Evolutionary conservation across 768 basidiomycete species (phyloP), one percentile per base, ranked within the genome.

Genomic region (Roridomyces roridus): DNA sequence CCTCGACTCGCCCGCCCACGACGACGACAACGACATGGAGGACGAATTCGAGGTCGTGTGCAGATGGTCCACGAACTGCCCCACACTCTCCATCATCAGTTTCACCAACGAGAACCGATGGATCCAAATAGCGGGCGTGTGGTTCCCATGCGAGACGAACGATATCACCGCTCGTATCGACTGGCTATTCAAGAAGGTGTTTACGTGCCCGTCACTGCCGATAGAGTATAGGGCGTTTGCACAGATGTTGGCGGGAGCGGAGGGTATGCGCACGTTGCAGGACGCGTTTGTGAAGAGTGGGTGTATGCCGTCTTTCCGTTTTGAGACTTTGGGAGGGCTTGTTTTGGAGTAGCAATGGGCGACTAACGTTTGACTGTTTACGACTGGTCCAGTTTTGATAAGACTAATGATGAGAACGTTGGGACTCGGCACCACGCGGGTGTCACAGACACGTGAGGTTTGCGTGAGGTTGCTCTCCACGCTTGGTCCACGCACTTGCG

Each of bases 31-130:
- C 9, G 11, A 17, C n/a, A 35, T 51, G 3, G 48, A 57, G 7
- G 29, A 39, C 17, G 48, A 51, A 18, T 57, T 45, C 28, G 11
- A 21, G 8, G 34, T 15, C 23, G 43, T 46, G 21, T 28, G 28
- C 31, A 31, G 29, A 6, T 57, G 49, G 56, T n/a, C 36, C 44
- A 28, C 21, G 7, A 36, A 24, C 18, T 34, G 26, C 4, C 45
- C 56, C 4, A 15, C 21, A 5, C 50, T 57, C 37, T 14, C 5
- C 15, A 6, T 4, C 44, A 15, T 51, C 39, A 18, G n/a, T 15
- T 17, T 57, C 35, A 43, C 49, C 6, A 41, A 36, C 48, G 24
- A 49, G 4, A 35, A 20, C 14, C n/a, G n/a, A 17, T 55, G 54
- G 54, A 29, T 18, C 21, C 29, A 21, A 17, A 3, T 28, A 28